Base-by-base conservation (phyloP, 1,139 yeast genomes). In the Sugiyamaella grinbergsii region DNA sequence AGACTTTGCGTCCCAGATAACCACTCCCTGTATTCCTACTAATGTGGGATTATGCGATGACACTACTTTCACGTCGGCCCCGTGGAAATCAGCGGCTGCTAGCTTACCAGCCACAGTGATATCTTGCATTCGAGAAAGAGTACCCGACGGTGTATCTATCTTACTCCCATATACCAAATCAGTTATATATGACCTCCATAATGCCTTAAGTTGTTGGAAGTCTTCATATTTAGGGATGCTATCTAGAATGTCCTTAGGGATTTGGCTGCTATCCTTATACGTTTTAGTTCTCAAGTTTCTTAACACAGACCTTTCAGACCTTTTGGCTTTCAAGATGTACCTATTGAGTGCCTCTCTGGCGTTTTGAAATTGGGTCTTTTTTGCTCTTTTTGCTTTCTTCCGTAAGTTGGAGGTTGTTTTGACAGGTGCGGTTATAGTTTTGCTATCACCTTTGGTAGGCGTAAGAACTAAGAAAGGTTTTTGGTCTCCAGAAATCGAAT, bases 1-100 rank as follows among this genome's bases (percentile, higher is more conserved):
- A 59, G 84, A 81, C 64, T 87, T 91, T 5, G 93, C 80, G 64
- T 93, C 98, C 85, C 95, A 87, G 0, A 89, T 72, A 1, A 91
- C 89, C 5, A 91, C 85, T 0, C 98, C 98, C 37, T 75, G 60
- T 15, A 78, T 61, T 0, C 96, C 96, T 4, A 83, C 76, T 50
- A 80, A 63, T 45, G 80, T 77, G 1, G 76, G 72, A 60, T 86
- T 86, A 16, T 72, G 69, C 10, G 90, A 76, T 42, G 80, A 77
- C 1, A 75, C 62, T 0, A 91, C 93, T 13, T 76, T 74, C 19
- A 91, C 55, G 38, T 71, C 65, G 16, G 95, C 81, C 2, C 98
- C 98, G 59, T 85, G 86, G 67, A 78, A 87, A 62, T 93, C 98
- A 1, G 96, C 93, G 56, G 84, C 77, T 0, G 93, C 78, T 31